Evolutionary conservation across 2,329 filamentous ascomycete genomes (phyloP).

Genomic region (Magnaporthiopsis rhizophila): DNA sequence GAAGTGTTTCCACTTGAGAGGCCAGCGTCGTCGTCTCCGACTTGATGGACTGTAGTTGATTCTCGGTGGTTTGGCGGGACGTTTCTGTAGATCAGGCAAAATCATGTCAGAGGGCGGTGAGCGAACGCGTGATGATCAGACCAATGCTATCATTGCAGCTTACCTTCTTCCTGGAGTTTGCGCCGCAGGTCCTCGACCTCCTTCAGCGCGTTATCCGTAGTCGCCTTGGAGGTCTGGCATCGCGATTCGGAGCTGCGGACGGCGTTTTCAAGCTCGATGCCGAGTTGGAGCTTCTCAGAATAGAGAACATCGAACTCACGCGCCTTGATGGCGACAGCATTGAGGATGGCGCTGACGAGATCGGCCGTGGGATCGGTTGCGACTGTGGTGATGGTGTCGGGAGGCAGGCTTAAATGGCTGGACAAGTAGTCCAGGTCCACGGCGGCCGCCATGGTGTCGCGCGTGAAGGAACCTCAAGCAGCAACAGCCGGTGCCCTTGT

Average conservation of each 20-base stretch:
- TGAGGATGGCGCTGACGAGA: constrained; percentile 66
- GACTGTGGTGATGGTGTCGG: constrained; percentile 52
- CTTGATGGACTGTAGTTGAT: constrained; percentile 71
- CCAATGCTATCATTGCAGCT: constrained; percentile 14
- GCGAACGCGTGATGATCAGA: not conserved
- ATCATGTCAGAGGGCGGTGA: not conserved
- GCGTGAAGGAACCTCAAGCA: not conserved
- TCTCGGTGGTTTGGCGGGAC: constrained; percentile 65
- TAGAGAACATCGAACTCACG: constrained; percentile 75
- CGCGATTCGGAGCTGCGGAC: constrained; percentile 78
- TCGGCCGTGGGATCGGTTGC: constrained; percentile 66
- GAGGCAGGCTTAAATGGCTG: constrained; percentile 60
- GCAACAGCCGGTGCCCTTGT: not conserved
- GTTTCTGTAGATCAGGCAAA: constrained; percentile 50
- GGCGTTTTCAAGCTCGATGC: constrained; percentile 89
- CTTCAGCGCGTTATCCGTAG: constrained; percentile 73
- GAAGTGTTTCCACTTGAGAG: constrained; percentile 67
- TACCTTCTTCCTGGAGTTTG: constrained; percentile 79
- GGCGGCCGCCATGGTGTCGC: constrained; percentile 45
- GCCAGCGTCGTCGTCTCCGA: constrained; percentile 67
- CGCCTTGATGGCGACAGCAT: constrained; percentile 68
- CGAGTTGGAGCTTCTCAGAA: constrained; percentile 78
- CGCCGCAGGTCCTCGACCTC: constrained; percentile 75
- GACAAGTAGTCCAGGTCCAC: constrained; percentile 68
- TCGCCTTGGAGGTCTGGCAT: constrained; percentile 71